A percentile compares a stretch with the other conserved stretches of the same genome.
Conservation (phyloP, 352 stramenopile genomes). For the Globisporangium orthogonon region DNA sequence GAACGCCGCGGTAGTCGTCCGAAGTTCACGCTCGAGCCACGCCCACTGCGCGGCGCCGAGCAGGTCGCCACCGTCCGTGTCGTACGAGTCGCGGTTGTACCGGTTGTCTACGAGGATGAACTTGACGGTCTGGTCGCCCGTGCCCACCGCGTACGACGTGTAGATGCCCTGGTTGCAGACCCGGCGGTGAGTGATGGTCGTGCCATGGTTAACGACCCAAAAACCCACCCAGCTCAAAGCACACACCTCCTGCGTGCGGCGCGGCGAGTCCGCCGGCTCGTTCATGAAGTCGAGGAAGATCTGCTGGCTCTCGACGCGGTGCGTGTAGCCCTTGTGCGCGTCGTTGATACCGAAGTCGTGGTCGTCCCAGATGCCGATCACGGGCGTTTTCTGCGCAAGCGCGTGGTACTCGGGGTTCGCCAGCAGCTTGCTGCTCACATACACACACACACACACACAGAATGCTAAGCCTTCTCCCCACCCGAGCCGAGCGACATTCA, state of each 20-base stretch:
- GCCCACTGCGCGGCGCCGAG: slow-evolving; percentile 75
- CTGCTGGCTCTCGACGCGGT: slow-evolving; percentile 75
- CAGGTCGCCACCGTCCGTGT: slow-evolving; percentile 51
- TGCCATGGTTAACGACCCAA: too few relatives aligned
- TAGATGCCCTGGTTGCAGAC: slow-evolving; percentile 61
- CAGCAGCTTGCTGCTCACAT: slow-evolving; percentile 38
- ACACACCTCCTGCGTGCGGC: slow-evolving; percentile 63
- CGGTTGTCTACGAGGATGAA: slow-evolving; percentile 87
- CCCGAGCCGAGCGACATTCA: background rate
- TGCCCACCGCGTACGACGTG: slow-evolving; percentile 69
- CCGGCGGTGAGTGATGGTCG: background rate
- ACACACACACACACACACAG: slow-evolving; percentile 1
- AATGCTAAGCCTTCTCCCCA: background rate
- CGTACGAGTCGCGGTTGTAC: slow-evolving; percentile 81
- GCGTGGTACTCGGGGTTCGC: slow-evolving; percentile 58
- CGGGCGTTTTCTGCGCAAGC: slow-evolving; percentile 54
- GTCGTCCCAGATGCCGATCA: slow-evolving; percentile 89
- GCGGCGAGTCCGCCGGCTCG: slow-evolving; percentile 62
- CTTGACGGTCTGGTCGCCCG: slow-evolving; percentile 64
- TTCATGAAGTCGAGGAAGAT: slow-evolving; percentile 84
- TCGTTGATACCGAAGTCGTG: slow-evolving; percentile 92
- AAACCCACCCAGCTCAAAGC: background rate
- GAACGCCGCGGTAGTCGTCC: slow-evolving; percentile 74
- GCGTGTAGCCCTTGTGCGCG: slow-evolving; percentile 61
- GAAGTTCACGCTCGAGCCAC: slow-evolving; percentile 82